Conservation (phyloP, 202 grass and related monocot species). For the Dendrocalamus latiflorus region DNA sequence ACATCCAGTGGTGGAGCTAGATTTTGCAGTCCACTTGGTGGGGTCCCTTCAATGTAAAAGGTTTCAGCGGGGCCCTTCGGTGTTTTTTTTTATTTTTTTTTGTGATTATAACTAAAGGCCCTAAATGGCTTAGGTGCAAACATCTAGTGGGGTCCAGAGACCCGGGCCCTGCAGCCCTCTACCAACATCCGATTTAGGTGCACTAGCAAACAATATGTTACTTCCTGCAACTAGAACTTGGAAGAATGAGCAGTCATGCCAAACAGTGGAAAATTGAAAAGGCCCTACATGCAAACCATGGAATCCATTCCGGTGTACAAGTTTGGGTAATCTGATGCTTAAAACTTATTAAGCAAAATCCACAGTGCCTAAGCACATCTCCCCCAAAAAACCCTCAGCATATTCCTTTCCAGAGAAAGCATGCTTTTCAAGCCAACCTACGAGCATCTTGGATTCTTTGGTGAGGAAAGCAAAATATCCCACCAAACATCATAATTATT, state of each 20-base stretch:
- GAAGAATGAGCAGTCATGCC: not conserved
- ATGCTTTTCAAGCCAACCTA: not conserved
- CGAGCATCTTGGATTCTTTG: not conserved
- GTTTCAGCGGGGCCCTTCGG: not conserved
- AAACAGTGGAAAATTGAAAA: not conserved
- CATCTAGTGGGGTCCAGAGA: not conserved
- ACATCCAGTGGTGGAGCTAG: constrained; percentile 23
- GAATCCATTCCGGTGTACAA: not conserved
- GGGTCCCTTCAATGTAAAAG: constrained; percentile 3
- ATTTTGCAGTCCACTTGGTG: not conserved
- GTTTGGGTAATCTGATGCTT: not conserved
- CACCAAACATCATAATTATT: not conserved
- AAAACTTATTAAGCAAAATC: not conserved
- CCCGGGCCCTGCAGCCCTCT: not conserved
- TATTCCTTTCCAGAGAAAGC: not conserved
- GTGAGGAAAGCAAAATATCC: not conserved
- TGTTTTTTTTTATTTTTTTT: not conserved
- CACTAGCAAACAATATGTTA: not conserved
- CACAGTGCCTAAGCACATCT: not conserved
- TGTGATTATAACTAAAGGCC: not conserved
- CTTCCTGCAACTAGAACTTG: not conserved
- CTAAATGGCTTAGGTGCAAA: constrained; percentile 1
- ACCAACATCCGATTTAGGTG: not conserved
- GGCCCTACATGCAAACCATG: not conserved
- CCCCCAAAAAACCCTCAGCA: no score